Conservation (phyloP, 202 grass and related monocot genomes). For the Saccharum hybrid region DNA sequence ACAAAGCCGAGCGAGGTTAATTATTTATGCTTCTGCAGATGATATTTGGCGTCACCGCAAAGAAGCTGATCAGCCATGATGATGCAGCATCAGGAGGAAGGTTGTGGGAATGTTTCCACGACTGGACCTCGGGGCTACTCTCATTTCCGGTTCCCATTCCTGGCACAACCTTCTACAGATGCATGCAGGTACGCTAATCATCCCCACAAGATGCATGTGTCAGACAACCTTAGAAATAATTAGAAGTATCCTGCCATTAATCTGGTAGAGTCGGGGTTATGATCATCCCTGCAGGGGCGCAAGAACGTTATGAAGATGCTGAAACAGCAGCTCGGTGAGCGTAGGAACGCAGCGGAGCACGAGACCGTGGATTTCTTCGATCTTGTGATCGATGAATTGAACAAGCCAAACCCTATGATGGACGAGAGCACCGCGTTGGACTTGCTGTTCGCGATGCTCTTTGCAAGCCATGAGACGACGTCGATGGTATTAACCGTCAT, state of each 20-base stretch:
- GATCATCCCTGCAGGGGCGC: conserved; percentile 13
- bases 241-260: too few species aligned
- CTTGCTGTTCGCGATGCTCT: conserved; percentile 49
- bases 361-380: conserved; percentile 47
- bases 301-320: conserved; percentile 39
- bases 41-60: conserved; percentile 60
- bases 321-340: conserved; percentile 29
- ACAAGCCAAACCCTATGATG: conserved; percentile 6
- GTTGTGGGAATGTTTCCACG: conserved; percentile 48
- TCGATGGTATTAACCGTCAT: conserved; percentile 39
- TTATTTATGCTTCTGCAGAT: conserved; percentile 3
- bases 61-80: conserved; percentile 53
- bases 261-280: too few species aligned
- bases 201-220: too few species aligned
- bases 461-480: conserved; percentile 51
- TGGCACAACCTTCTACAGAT: conserved; percentile 44
- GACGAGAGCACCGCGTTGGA: conserved; percentile 43
- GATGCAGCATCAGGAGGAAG: not conserved
- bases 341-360: not conserved
- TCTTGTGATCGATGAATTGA: conserved; percentile 36
- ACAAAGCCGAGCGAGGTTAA: too few species aligned
- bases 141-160: conserved; percentile 42
- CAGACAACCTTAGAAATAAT: too few species aligned
- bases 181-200: conserved; percentile 30
- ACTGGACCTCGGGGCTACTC: conserved; percentile 43